These are phyloP conservation scores for Dothistroma pini DNA, from an alignment of 2,329 filamentous ascomycete genomes.

Conservation along the genomic window DNA sequence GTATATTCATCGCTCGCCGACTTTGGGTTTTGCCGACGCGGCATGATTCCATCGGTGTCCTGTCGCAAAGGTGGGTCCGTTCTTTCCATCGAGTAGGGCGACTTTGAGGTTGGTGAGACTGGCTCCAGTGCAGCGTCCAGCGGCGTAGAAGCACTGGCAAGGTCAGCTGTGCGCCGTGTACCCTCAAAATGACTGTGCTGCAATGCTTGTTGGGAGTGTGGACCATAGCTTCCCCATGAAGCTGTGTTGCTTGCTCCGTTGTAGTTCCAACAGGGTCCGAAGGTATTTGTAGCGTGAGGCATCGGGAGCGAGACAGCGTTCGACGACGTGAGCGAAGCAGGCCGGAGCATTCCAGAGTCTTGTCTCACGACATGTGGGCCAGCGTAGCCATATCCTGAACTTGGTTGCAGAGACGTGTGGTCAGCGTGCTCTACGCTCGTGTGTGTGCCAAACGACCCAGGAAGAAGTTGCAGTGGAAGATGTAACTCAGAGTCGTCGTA, in stretches of 20 bases:
- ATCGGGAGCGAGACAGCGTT: background rate
- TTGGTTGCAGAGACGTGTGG: background rate
- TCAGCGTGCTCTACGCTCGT: background rate
- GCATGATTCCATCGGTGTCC: background rate
- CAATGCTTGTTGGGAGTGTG: background rate
- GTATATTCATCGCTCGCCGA: constrained; percentile 82
- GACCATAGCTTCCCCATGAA: background rate
- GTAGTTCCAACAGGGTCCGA: background rate
- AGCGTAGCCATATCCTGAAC: background rate
- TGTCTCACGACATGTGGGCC: background rate
- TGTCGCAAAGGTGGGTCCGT: background rate
- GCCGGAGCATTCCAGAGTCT: background rate
- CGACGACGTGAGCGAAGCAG: background rate
- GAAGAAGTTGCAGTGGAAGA: background rate
- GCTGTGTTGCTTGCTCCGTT: background rate
- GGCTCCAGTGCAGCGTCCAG: background rate
- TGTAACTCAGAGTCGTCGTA: background rate
- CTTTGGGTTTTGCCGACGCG: constrained; percentile 40
- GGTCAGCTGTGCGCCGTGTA: background rate
- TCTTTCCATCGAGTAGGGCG: background rate
- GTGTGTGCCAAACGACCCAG: background rate
- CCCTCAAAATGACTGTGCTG: background rate
- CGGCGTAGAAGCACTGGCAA: background rate
- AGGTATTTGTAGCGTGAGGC: background rate
- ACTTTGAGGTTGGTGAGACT: background rate